Evolutionary conservation across 2,329 filamentous ascomycete species (phyloP), one percentile per base, ranked within the genome.

Genomic region (Verticillium dahliae): DNA sequence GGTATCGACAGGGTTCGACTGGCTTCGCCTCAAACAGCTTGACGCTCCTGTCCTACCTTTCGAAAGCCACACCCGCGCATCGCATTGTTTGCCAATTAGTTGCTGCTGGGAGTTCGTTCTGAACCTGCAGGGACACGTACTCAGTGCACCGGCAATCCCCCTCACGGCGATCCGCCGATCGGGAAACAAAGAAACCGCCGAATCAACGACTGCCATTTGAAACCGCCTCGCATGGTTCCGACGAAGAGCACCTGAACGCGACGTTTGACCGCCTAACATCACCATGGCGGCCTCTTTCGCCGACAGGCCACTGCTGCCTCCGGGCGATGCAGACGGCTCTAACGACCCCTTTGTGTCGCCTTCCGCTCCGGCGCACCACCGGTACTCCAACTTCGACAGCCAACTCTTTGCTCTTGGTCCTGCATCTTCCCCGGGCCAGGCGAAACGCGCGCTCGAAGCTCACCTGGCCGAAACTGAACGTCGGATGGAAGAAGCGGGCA

Each of bases 391-490:
- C 65, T 96, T 96, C 72, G 92, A 97, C 74, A 85, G 86, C 57
- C 87, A 94, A 59, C 78, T 91, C 34, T 93, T 96, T 73, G 88
- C 88, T 41, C 80, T 94, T 27, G 90, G 90, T 67, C 85, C 91
- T n/a, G 80, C 78, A 60, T 78, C 90, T 34, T 97, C 94, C 1
- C 92, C 94, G 10, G 86, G 87, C 61, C 92, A 97, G 72, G 91
- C 92, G 50, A 96, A 91, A 76, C 89, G 90, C 67, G 92, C 92
- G 55, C 81, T 99, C 55, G 90, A 97, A 75, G 92, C 93, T 59
- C 95, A 98, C 76, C 83, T 99, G 57, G 88, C 90, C 65, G 95
- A 99, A 75, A 97, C 94, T 1, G 92, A 97, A 70, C 89, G 92
- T 62, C 87, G 94, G 62, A 88, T 99, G 65, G 90, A 96, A 70